Evolutionary conservation across 768 basidiomycete genomes (phyloP), one percentile per base, ranked within the genome.

Genomic region (Tulasnella calospora): DNA sequence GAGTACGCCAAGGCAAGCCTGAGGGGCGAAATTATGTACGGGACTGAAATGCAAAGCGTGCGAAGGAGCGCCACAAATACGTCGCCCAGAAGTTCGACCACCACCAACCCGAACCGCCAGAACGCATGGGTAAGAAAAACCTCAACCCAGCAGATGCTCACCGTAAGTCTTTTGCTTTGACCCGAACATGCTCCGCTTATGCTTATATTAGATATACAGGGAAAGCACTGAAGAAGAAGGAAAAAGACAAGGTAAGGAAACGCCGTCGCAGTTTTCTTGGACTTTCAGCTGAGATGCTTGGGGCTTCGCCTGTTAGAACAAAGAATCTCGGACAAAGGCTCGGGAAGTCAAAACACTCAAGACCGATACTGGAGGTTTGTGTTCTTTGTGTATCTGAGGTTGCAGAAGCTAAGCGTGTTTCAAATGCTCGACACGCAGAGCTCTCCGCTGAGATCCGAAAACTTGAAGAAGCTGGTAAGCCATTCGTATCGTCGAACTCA

Each of bases 111-210:
- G 33, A n/a, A 71, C 36, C 71, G 38, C 23, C 41, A 71, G 35
- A 47, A 47, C 15, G 17, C 17, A 78, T 78, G 76, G 76, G 69
- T 8, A 78, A 78, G 51, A 97, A 96, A 83, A 90, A 87, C 78
- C 83, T 91, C 79, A 99, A 99, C 83, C 97, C 97, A 35, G 97
- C 94, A n/a, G 97, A 99, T 83, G 92, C 97, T 0, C 92, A 87
- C 84, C 91, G 97, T 94, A 82, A 82, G 93, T 89, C 47, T 23
- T 70, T 17, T 69, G 3, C 15, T 30, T 74, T 15, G 15, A n/a
- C 74, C n/a, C 57, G 38, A 30, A 61, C 33, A 76, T 5, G 80
- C 27, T 79, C 36, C 35, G 4, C 21, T 57, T 7, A n/a, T 44
- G 73, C 38, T 44, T 17, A 72, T 35, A 81, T 74, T 70, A 41